Evolutionary conservation across 169 alveolate species (phyloP).

Genomic region (Plasmodium falciparum): DNA sequence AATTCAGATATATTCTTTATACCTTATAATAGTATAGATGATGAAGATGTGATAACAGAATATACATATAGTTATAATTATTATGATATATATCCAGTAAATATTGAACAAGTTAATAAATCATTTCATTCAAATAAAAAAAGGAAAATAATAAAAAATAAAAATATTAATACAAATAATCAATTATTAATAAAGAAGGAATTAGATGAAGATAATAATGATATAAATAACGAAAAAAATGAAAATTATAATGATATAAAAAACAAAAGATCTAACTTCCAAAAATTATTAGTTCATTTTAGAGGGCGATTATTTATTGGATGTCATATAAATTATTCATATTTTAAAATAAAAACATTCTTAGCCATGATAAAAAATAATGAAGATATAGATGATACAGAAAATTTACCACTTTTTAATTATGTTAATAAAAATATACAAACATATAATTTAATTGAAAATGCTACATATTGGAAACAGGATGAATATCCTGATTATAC

Average conservation of each 20-base stretch:
- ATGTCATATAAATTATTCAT: conserved; percentile 29
- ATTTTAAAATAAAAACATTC: conserved; percentile 49
- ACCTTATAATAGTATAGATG: conserved; percentile 55
- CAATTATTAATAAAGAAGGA: conserved; percentile 12
- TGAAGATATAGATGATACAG: background rate
- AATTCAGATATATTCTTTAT: conserved; percentile 61
- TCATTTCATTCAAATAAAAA: conserved; percentile 36
- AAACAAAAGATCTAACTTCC: background rate
- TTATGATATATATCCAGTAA: conserved; percentile 41
- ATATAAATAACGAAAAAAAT: background rate
- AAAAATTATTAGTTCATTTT: conserved; percentile 63
- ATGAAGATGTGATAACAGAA: conserved; percentile 38
- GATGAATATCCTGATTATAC: conserved; percentile 73
- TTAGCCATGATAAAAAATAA: conserved; percentile 18
- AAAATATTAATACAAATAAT: background rate
- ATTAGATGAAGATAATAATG: background rate
- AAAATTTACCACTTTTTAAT: background rate
- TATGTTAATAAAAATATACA: conserved; percentile 55
- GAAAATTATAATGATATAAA: conserved; percentile 3
- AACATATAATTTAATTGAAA: conserved; percentile 44
- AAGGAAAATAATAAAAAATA: background rate
- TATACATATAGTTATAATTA: conserved; percentile 58
- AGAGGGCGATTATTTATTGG: conserved; percentile 72
- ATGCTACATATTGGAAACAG: conserved; percentile 70
- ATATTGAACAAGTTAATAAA: conserved; percentile 36